These are phyloP conservation scores for Camelina laxa DNA, from an alignment of 345 rosid genomes.

Conservation along the genomic window DNA sequence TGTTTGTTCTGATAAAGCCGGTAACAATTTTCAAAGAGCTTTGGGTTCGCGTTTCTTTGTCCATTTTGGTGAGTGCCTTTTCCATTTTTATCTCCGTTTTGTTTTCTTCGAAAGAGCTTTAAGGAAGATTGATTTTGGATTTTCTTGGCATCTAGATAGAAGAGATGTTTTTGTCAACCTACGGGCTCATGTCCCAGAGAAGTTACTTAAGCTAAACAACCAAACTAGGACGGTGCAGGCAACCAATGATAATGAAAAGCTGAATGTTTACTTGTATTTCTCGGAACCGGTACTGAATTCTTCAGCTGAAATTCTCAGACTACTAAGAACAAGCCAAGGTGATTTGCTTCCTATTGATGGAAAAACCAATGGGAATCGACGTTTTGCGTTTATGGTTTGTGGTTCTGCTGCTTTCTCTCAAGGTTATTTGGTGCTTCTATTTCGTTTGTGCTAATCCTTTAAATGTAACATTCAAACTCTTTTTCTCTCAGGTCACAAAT, in stretches of 20 bases:
- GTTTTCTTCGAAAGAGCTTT: conserved; percentile 6
- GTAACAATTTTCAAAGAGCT: conserved; percentile 71
- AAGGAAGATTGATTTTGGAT: conserved; percentile 7
- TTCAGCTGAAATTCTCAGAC: conserved; percentile 60
- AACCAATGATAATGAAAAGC: conserved; percentile 62
- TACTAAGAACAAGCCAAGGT: conserved; percentile 62
- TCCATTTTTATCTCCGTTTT: background rate
- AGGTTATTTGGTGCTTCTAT: background rate
- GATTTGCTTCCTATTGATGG: conserved; percentile 62
- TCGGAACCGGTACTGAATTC: conserved; percentile 79
- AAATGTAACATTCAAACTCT: background rate
- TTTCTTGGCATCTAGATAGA: conserved; percentile 57
- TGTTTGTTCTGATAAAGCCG: conserved; percentile 77
- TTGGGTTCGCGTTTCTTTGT: conserved; percentile 69
- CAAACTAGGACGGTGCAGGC: conserved; percentile 79
- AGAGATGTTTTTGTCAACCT: conserved; percentile 67
- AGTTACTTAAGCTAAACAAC: conserved; percentile 62
- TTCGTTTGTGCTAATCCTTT: background rate
- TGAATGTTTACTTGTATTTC: conserved; percentile 79
- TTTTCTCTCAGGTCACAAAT: conserved; percentile 63
- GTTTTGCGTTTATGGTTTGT: conserved; percentile 81
- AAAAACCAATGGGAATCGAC: conserved; percentile 61
- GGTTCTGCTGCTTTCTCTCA: conserved; percentile 16
- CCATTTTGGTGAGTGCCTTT: conserved; percentile 70
- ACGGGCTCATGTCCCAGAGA: conserved; percentile 74